phyloP scores from a whole-genome alignment of 164 flowering plant species.

The Kalanchoe fedtschenkoi region DNA sequence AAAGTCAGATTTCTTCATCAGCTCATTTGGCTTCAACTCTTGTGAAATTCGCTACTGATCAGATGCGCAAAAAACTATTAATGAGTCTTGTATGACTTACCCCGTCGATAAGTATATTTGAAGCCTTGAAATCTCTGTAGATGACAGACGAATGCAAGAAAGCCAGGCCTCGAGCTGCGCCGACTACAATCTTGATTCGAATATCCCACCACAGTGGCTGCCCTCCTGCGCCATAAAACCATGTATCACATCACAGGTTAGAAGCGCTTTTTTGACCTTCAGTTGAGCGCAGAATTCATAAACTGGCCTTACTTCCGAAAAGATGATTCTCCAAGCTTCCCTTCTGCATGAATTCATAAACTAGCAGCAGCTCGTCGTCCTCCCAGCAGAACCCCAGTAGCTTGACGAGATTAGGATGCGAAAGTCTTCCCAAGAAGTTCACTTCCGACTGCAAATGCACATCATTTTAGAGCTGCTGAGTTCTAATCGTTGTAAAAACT shows the following conservation, averaged over 20 bases:
- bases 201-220: constrained; percentile 71
- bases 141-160: constrained; percentile 73
- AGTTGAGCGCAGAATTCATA: not conserved
- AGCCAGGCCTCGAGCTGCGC: constrained; percentile 74
- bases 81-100: constrained; percentile 20
- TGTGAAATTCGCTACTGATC: not conserved
- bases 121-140: constrained; percentile 80
- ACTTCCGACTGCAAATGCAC: constrained; percentile 55
- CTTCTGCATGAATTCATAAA: constrained; percentile 73
- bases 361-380: constrained; percentile 59
- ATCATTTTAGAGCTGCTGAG: not conserved
- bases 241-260: too few relatives aligned
- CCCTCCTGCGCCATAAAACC: constrained; percentile 35
- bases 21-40: not conserved
- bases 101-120: constrained; percentile 79
- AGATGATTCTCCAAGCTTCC: constrained; percentile 91
- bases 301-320: constrained; percentile 55
- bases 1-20: not conserved
- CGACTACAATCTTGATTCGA: constrained; percentile 64
- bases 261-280: too few relatives aligned
- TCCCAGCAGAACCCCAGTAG: constrained; percentile 78
- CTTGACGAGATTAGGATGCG: constrained; percentile 79
- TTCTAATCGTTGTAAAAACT: not conserved
- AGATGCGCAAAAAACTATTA: not conserved
- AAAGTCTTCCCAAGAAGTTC: constrained; percentile 66